Conservation (phyloP, 805 yeast species). For the Yamadazyma akitaensis region DNA sequence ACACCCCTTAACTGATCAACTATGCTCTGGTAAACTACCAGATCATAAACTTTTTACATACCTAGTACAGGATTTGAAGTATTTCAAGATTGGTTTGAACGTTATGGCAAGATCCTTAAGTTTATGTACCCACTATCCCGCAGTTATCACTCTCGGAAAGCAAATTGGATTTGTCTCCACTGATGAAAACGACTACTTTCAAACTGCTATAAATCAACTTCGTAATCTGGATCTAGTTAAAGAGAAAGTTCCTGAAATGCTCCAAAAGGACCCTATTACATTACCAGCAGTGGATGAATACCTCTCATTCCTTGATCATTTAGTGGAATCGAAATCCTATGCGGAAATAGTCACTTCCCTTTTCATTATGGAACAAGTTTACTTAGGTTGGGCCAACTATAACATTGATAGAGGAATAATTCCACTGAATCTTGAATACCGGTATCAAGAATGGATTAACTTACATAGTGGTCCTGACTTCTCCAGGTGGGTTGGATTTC, state of each 20-base stretch:
- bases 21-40: conserved; percentile 44
- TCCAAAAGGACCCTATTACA: conserved; percentile 13
- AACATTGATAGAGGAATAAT: conserved; percentile 17
- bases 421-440: conserved; percentile 36
- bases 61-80: conserved; percentile 47
- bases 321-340: conserved; percentile 30
- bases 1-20: conserved; percentile 42
- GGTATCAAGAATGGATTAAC: conserved; percentile 49
- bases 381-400: conserved; percentile 50
- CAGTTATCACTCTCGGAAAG: conserved; percentile 42
- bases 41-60: conserved; percentile 43
- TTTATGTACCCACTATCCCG: conserved; percentile 34
- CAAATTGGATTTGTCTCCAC: conserved; percentile 50
- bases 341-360: conserved; percentile 41
- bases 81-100: conserved; percentile 41
- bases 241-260: conserved; percentile 18
- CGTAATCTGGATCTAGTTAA: conserved; percentile 17
- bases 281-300: conserved; percentile 39
- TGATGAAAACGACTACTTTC: conserved; percentile 49
- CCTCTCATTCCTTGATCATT: conserved; percentile 28
- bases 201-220: conserved; percentile 23
- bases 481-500: conserved; percentile 46
- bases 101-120: conserved; percentile 44
- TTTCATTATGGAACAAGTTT: conserved; percentile 49
- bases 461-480: conserved; percentile 51